Conservation (phyloP, 1,284 basidiomycete species). For the Mrakiaceae sp. region DNA sequence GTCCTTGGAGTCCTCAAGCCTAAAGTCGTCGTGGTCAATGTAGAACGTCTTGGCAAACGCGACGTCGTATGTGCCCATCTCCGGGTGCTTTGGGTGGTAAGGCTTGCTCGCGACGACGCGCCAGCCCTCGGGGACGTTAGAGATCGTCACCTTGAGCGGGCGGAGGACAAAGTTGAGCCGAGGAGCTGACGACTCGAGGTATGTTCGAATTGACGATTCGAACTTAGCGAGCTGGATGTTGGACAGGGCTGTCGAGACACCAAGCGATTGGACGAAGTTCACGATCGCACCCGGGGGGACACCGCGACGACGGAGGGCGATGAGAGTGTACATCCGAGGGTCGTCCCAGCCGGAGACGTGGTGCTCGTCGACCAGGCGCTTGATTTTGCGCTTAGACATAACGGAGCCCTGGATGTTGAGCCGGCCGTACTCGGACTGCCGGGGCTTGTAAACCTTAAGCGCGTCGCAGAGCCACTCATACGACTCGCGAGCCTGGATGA, state of each 20-base stretch:
- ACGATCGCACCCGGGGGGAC: slow-evolving; percentile 91
- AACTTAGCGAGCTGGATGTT: slow-evolving; percentile 83
- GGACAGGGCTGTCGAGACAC: slow-evolving; percentile 76
- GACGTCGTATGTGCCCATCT: slow-evolving; percentile 68
- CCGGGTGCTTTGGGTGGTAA: slow-evolving; percentile 86
- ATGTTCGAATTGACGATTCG: slow-evolving; percentile 77
- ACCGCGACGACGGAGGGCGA: slow-evolving; percentile 85
- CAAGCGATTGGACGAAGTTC: slow-evolving; percentile 82
- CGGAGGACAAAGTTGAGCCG: slow-evolving; percentile 85
- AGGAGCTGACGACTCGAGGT: slow-evolving; percentile 79
- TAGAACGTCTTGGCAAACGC: slow-evolving; percentile 85
- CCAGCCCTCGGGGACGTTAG: slow-evolving; percentile 84
- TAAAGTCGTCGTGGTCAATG: slow-evolving; percentile 92
- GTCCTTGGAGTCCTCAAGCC: slow-evolving; percentile 79
- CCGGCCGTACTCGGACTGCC: slow-evolving; percentile 93
- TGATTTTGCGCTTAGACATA: slow-evolving; percentile 94
- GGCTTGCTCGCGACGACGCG: slow-evolving; percentile 76
- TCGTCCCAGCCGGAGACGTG: slow-evolving; percentile 95
- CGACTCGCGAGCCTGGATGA: slow-evolving; percentile 89
- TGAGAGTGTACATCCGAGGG: slow-evolving; percentile 93
- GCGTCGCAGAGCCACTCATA: slow-evolving; percentile 99
- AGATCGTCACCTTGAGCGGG: slow-evolving; percentile 82
- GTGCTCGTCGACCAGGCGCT: slow-evolving; percentile 71
- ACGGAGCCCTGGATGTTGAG: slow-evolving; percentile 90
- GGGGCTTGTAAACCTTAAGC: slow-evolving; percentile 93